Base-by-base conservation (phyloP, 345 rosid genomes). In the Gossypium anomalum region DNA sequence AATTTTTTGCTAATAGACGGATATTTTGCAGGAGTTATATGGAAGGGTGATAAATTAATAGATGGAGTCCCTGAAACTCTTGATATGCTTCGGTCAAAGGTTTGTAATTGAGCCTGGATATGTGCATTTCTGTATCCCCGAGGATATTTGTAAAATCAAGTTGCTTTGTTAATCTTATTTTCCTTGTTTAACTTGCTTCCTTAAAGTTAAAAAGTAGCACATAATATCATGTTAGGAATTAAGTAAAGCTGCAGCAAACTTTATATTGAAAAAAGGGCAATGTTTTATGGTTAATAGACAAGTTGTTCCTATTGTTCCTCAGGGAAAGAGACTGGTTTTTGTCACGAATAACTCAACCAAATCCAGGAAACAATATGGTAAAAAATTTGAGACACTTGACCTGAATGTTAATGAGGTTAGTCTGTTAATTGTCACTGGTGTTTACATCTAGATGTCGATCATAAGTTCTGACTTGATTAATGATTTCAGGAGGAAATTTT, bases 321-420 rank as follows among this genome's bases (percentile, higher is more conserved):
- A 92, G 98, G 99, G 96, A 7, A 94, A 94, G 84, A 91, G 97
- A 45, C 78, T 94, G 75, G 98, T 94, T 77, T 94, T 94, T 79
- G 98, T 94, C 10, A 94, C 99, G 41, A 94, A 94, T 83, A 94
- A 94, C 81, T 94, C 99, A 0, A 92, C 99, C 25, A 94, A 94
- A 83, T 94, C 99, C 2, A 88, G 99, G 87, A 92, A 92, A 84
- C 99, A 94, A 62, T 94, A 94, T 71, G 97, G 97, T 61, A 91
- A 91, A 79, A 94, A 92, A 87, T 94, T 94, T 61, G 97, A 92
- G 85, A 87, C 94, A 29, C 95, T 94, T 77, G 99, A 98, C 38
- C 86, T 94, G 29, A 79, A 11, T 76, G 93, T 94, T 84, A 82
- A 41, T 49, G 96, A 92, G 98, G 98, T 92, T 71, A 22, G 85